These are phyloP conservation scores for Uronychia setigera DNA, from an alignment of 73 alveolate genomes.

Conservation along the genomic window DNA sequence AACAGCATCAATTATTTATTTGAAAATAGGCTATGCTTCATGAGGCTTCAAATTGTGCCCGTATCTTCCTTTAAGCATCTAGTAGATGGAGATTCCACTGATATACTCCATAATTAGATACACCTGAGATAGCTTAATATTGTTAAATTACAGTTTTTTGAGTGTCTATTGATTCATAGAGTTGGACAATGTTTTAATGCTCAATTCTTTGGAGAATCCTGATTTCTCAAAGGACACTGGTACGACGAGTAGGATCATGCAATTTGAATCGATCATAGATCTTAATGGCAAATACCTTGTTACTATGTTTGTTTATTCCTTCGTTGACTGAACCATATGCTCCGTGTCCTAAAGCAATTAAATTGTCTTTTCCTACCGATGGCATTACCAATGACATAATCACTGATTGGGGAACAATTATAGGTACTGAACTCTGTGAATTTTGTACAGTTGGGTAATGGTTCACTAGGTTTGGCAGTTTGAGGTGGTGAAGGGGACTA, in stretches of 20 bases:
- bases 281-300: slow-evolving; percentile 85
- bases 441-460: background rate
- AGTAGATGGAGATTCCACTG: slow-evolving; percentile 35
- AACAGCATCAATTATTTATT: slow-evolving; percentile 76
- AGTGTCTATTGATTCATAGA: slow-evolving; percentile 83
- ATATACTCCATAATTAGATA: slow-evolving; percentile 85
- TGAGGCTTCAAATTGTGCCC: slow-evolving; percentile 62
- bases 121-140: slow-evolving; percentile 29
- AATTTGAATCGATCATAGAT: slow-evolving; percentile 87
- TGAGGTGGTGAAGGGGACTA: no score
- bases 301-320: slow-evolving; percentile 66
- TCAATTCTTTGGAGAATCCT: slow-evolving; percentile 79
- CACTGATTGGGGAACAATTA: background rate
- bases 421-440: background rate
- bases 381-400: background rate
- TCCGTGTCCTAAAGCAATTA: slow-evolving; percentile 94
- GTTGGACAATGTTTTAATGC: slow-evolving; percentile 85
- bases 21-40: slow-evolving; percentile 66
- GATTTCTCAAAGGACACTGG: slow-evolving; percentile 89
- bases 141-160: slow-evolving; percentile 31
- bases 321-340: slow-evolving; percentile 92
- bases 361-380: no score
- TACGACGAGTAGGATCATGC: slow-evolving; percentile 82
- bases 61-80: slow-evolving; percentile 33
- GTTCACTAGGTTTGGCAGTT: background rate